These are phyloP conservation scores for Vigna trinervia DNA, from an alignment of 306 rosid species.

Conservation along the genomic window DNA sequence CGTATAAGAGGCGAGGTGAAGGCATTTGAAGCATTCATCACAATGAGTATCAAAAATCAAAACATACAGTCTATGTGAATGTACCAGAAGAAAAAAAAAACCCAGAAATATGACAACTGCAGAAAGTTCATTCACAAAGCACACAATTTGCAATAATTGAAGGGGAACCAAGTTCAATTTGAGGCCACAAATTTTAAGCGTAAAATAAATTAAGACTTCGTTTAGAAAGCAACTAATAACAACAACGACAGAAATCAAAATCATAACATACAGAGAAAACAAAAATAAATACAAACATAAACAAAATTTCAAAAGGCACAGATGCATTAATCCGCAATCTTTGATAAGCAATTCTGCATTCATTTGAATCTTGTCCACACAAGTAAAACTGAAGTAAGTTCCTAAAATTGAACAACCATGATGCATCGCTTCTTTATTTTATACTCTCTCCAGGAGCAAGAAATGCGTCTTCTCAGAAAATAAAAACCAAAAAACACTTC, in stretches of 20 bases:
- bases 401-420: conserved; percentile 15
- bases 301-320: neutral
- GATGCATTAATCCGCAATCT: neutral
- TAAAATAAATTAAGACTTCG: conserved; percentile 27
- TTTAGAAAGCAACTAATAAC: conserved; percentile 23
- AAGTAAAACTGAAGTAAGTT: conserved; percentile 30
- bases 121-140: conserved; percentile 17
- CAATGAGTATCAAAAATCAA: conserved; percentile 31
- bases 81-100: neutral
- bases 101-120: conserved; percentile 29
- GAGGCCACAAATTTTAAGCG: conserved; percentile 11
- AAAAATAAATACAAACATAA: conserved; percentile 1
- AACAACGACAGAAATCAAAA: neutral
- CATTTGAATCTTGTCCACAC: neutral
- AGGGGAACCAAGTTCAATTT: conserved; percentile 11
- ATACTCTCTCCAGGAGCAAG: conserved; percentile 1
- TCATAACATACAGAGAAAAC: neutral
- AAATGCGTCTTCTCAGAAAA: neutral
- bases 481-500: neutral
- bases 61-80: neutral
- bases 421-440: conserved; percentile 9
- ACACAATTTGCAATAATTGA: conserved; percentile 21
- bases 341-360: conserved; percentile 10
- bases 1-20: neutral
- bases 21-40: conserved; percentile 33